A percentile compares a stretch with the other conserved stretches of the same genome.
phyloP scores from a whole-genome alignment of 805 yeast species.

The Saturnispora gosingensis region DNA sequence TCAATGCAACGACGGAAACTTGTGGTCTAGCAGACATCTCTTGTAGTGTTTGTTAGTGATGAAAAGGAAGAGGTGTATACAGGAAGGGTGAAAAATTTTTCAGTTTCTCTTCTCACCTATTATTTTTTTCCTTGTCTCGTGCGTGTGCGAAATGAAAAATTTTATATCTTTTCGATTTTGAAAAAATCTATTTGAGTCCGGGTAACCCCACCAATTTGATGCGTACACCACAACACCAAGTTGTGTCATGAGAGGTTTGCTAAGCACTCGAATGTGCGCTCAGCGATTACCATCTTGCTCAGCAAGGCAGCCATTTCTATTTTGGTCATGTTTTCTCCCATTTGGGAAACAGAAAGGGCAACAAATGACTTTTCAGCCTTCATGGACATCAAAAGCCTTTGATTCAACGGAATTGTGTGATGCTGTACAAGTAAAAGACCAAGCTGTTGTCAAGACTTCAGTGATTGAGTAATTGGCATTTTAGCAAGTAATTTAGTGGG shows the following conservation, averaged over 20 bases:
- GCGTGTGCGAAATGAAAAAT: not conserved
- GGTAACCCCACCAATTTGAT: not conserved
- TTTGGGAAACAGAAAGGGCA: not conserved
- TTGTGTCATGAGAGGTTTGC: too few relatives aligned
- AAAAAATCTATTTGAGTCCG: too few relatives aligned
- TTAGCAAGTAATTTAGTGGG: not conserved
- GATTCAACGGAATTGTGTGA: too few relatives aligned
- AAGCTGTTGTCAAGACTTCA: not conserved
- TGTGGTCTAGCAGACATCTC: conserved; percentile 65
- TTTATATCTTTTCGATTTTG: too few relatives aligned
- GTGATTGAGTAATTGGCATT: not conserved
- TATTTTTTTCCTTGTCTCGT: not conserved
- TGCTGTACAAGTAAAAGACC: too few relatives aligned
- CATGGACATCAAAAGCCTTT: too few relatives aligned
- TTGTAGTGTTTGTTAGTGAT: conserved; percentile 10
- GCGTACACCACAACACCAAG: not conserved
- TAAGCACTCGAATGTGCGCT: too few relatives aligned
- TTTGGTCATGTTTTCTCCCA: not conserved
- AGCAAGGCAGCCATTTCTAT: not conserved
- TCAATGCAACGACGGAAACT: conserved; percentile 80
- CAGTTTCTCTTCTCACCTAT: not conserved
- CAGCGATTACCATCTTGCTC: not conserved
- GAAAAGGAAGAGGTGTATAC: not conserved
- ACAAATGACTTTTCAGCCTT: not conserved
- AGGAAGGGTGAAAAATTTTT: conserved; percentile 6